Conservation (phyloP, 805 yeast genomes). For the Candida coquimbonensis region DNA sequence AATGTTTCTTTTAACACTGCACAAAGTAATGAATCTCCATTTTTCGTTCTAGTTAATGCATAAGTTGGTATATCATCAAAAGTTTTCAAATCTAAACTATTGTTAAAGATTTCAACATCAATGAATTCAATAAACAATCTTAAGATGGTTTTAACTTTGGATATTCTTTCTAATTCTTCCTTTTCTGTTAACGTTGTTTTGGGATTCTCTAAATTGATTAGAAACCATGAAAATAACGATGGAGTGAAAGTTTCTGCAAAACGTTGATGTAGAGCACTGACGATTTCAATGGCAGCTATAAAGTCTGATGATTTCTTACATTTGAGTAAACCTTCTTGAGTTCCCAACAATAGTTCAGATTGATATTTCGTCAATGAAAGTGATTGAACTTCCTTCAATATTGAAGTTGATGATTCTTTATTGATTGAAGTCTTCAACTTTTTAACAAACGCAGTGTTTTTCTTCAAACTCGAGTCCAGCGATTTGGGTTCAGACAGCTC, state of each 20-base stretch:
- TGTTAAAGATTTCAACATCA: constrained; percentile 44
- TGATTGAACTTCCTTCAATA: constrained; percentile 54
- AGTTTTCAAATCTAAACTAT: constrained; percentile 31
- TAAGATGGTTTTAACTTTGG: constrained; percentile 40
- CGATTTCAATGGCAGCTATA: constrained; percentile 55
- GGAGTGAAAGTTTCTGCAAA: constrained; percentile 51
- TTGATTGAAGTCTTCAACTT: constrained; percentile 53
- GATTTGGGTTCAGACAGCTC: constrained; percentile 10
- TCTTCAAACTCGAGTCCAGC: constrained; percentile 72
- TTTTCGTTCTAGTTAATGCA: constrained; percentile 27
- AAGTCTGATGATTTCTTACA: constrained; percentile 52
- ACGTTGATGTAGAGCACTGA: constrained; percentile 72
- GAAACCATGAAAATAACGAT: constrained; percentile 34
- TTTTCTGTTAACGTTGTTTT: constrained; percentile 28
- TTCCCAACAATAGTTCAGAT: constrained; percentile 57
- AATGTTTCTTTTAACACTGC: constrained; percentile 40
- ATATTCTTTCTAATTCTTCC: constrained; percentile 35
- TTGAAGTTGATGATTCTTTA: constrained; percentile 39
- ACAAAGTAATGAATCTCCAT: constrained; percentile 33
- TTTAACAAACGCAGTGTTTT: constrained; percentile 73
- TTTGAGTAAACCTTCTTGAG: constrained; percentile 53
- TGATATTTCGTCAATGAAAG: constrained; percentile 69
- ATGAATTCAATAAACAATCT: constrained; percentile 52
- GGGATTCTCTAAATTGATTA: constrained; percentile 34
- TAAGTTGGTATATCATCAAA: constrained; percentile 39